These are phyloP conservation scores for Venturia carpophila DNA, from an alignment of 2,329 filamentous ascomycete genomes.

Conservation along the genomic window DNA sequence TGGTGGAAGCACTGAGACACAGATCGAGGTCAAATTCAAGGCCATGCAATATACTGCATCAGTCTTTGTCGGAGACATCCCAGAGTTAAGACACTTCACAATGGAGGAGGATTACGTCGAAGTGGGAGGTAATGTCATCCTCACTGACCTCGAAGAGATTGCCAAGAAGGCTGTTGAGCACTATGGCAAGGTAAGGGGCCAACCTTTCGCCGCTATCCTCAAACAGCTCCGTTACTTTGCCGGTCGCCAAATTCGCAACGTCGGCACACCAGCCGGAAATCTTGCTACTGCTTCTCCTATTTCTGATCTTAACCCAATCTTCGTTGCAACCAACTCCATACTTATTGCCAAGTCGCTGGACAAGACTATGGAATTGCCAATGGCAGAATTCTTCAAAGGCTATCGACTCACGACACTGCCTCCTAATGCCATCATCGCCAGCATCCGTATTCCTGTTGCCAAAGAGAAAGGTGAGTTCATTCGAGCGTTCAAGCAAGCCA, in stretches of 20 bases:
- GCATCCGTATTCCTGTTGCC: slow-evolving; percentile 75
- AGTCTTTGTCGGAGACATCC: slow-evolving; percentile 87
- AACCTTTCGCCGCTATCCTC: slow-evolving; percentile 82
- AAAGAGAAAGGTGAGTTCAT: slow-evolving; percentile 72
- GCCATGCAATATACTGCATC: slow-evolving; percentile 82
- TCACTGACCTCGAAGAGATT: slow-evolving; percentile 85
- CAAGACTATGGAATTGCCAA: slow-evolving; percentile 75
- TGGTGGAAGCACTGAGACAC: slow-evolving; percentile 90
- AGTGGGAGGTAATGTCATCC: slow-evolving; percentile 82
- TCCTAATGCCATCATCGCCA: slow-evolving; percentile 73
- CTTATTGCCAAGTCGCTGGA: slow-evolving; percentile 70
- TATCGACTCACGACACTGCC: slow-evolving; percentile 80
- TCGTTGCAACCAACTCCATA: slow-evolving; percentile 77
- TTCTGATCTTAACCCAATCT: slow-evolving; percentile 89
- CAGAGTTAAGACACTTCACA: slow-evolving; percentile 74
- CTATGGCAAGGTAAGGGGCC: slow-evolving; percentile 63
- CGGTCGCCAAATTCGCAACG: slow-evolving; percentile 89
- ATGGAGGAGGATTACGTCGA: slow-evolving; percentile 79
- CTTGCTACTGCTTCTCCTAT: slow-evolving; percentile 92
- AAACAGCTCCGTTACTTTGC: slow-evolving; percentile 95
- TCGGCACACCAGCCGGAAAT: slow-evolving; percentile 94
- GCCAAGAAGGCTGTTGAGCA: slow-evolving; percentile 69
- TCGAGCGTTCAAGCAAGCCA: slow-evolving; percentile 89
- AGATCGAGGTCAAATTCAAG: slow-evolving; percentile 99
- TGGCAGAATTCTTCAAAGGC: slow-evolving; percentile 85